phyloP scores from a whole-genome alignment of 768 basidiomycete genomes.

The Mycena rosella region DNA sequence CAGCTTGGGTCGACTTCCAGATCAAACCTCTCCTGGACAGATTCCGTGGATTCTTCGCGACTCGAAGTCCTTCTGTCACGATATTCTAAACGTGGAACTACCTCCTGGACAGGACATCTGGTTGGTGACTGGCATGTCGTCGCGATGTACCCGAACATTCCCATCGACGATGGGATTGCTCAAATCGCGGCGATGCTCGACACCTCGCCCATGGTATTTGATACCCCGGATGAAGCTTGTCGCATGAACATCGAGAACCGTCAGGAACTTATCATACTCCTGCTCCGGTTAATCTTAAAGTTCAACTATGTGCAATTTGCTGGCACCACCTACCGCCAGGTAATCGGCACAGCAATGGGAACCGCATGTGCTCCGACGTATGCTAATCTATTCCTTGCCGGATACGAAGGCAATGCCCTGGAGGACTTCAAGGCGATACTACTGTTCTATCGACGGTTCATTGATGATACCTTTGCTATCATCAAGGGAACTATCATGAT shows the following conservation, averaged over 20 bases:
- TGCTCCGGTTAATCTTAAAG: slow-evolving; percentile 30
- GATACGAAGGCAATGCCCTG: not conserved
- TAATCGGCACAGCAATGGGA: not conserved
- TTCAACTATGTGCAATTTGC: slow-evolving; percentile 33
- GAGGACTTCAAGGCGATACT: not conserved
- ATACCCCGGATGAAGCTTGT: not conserved
- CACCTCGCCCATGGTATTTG: slow-evolving; percentile 21
- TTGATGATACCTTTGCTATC: too few species aligned
- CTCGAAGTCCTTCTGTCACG: slow-evolving; percentile 12
- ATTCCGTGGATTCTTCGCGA: too few species aligned
- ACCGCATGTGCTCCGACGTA: not conserved
- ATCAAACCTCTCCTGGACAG: too few species aligned
- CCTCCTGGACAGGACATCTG: slow-evolving; percentile 22
- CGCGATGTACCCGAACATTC: slow-evolving; percentile 28
- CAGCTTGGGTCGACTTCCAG: too few species aligned
- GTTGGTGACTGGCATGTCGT: slow-evolving; percentile 17
- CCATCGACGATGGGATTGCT: slow-evolving; percentile 15
- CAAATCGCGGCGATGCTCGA: slow-evolving; percentile 12
- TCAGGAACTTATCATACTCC: slow-evolving; percentile 29
- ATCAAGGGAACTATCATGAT: too few species aligned
- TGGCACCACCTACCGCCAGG: slow-evolving; percentile 1
- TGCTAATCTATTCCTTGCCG: not conserved
- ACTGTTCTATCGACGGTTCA: not conserved
- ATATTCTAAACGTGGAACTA: too few species aligned
- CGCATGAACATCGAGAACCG: slow-evolving; percentile 22